Conservation (phyloP, 2,329 filamentous ascomycete species). For the Cladosporium sp. region DNA sequence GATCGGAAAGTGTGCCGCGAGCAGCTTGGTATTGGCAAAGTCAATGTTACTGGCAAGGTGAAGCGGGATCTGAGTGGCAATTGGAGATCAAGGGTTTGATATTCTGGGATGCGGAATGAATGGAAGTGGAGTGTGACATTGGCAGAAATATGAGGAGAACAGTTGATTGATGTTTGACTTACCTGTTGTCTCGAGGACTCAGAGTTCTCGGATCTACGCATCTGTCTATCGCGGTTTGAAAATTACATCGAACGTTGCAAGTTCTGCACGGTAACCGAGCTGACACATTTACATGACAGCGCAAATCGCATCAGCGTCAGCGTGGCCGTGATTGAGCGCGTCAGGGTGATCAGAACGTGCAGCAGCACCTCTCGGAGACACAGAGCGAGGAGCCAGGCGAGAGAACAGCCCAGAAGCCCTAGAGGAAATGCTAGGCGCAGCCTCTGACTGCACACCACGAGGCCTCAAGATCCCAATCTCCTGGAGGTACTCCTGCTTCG, state of each 20-base stretch:
- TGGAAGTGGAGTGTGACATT: not conserved
- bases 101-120: not conserved
- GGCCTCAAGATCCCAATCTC: not conserved
- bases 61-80: not conserved
- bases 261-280: not conserved
- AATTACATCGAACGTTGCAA: not conserved
- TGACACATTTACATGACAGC: not conserved
- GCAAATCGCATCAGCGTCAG: not conserved
- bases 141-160: too few relatives aligned
- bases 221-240: too few relatives aligned
- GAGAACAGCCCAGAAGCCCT: not conserved
- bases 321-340: not conserved
- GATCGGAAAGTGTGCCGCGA: conserved; percentile 14
- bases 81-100: conserved; percentile 5
- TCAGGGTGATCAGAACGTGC: not conserved
- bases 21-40: not conserved
- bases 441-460: not conserved
- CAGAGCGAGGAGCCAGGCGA: not conserved
- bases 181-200: not conserved
- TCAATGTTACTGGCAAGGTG: not conserved
- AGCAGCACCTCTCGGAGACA: not conserved
- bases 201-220: not conserved
- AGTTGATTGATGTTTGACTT: not conserved
- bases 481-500: not conserved
- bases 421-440: not conserved